phyloP scores from a whole-genome alignment of 768 basidiomycete genomes.

The Coprinopsis strossmayeri region DNA sequence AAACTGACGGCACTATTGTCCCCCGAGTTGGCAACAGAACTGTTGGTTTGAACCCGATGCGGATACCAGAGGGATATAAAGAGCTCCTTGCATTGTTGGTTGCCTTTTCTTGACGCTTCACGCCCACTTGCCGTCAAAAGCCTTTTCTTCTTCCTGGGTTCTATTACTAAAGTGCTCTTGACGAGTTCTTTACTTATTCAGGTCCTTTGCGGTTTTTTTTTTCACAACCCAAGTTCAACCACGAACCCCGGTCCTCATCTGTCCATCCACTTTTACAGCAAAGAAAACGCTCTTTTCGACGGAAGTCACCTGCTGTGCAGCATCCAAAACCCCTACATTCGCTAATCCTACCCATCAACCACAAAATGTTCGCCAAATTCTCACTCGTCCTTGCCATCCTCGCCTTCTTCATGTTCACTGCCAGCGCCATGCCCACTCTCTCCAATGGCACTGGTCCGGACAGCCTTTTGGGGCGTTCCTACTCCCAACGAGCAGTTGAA shows the following conservation, averaged over 20 bases:
- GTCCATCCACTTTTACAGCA: too few relatives aligned
- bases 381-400: not conserved
- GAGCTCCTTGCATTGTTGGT: not conserved
- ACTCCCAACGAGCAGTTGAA: not conserved
- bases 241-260: not conserved
- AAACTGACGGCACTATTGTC: too few relatives aligned
- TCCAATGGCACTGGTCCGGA: not conserved
- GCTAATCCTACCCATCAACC: not conserved
- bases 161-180: not conserved
- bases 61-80: not conserved
- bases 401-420: not conserved
- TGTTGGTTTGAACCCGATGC: too few relatives aligned
- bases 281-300: not conserved
- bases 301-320: not conserved
- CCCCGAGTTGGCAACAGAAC: too few relatives aligned
- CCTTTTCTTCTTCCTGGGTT: not conserved
- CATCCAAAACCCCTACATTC: not conserved
- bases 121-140: too few relatives aligned
- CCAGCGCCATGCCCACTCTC: not conserved
- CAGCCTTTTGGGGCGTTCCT: not conserved
- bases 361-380: not conserved
- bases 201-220: not conserved
- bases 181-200: not conserved
- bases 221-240: not conserved
- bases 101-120: not conserved